Conservation (phyloP, 2,329 filamentous ascomycete genomes). For the Chaetomiaceae sp. region DNA sequence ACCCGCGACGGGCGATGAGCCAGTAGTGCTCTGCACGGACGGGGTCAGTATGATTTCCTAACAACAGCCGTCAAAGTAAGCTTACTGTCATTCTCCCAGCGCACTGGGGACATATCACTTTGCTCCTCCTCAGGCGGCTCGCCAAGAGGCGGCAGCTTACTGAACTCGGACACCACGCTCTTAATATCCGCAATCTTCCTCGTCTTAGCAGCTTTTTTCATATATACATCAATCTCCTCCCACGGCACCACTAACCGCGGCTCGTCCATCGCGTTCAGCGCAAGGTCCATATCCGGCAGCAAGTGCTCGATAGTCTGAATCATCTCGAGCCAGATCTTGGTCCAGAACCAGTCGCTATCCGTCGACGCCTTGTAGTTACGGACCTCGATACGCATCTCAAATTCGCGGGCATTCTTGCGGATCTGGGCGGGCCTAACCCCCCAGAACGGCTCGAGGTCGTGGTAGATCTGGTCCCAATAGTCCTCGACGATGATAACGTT, state of each 20-base stretch:
- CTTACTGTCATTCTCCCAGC: constrained; percentile 47
- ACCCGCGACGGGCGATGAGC: constrained; percentile 55
- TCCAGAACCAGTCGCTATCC: constrained; percentile 55
- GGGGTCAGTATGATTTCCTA: too few relatives aligned
- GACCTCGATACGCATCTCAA: constrained; percentile 58
- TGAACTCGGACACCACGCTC: constrained; percentile 43
- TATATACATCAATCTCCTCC: constrained; percentile 54
- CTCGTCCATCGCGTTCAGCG: constrained; percentile 65
- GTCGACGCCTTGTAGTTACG: constrained; percentile 50
- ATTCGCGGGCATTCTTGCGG: constrained; percentile 50
- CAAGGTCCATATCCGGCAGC: constrained; percentile 64
- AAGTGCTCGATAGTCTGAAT: constrained; percentile 49
- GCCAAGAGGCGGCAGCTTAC: constrained; percentile 38
- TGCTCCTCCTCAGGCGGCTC: constrained; percentile 33
- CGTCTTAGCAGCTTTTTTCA: constrained; percentile 49
- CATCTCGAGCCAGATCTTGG: constrained; percentile 52
- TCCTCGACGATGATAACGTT: constrained; percentile 57
- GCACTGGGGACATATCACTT: constrained; percentile 39
- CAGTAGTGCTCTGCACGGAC: constrained; percentile 42
- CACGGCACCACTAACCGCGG: constrained; percentile 60
- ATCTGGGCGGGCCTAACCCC: constrained; percentile 39
- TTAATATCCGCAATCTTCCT: constrained; percentile 42
- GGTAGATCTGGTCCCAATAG: constrained; percentile 61
- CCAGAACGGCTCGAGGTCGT: constrained; percentile 60
- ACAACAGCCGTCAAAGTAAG: too few relatives aligned